These are phyloP conservation scores for Leccinum boreale DNA, from an alignment of 768 basidiomycete species.

Conservation along the genomic window DNA sequence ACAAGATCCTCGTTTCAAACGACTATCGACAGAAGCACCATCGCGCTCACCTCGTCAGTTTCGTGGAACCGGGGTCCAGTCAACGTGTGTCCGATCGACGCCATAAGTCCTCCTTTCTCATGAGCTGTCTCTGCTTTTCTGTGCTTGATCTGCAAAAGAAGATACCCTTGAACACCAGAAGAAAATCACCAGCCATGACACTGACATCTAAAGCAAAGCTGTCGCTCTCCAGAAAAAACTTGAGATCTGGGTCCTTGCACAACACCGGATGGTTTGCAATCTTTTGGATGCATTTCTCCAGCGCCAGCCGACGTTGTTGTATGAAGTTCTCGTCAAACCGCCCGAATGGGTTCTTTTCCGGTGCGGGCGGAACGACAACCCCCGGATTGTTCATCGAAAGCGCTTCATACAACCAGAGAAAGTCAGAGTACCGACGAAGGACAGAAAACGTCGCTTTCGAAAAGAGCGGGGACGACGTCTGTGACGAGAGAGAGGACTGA, in stretches of 20 bases:
- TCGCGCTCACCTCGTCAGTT: conserved; percentile 68
- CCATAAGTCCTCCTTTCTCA: conserved; percentile 80
- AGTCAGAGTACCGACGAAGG: conserved; percentile 95
- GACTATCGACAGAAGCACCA: neutral
- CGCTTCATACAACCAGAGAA: conserved; percentile 93
- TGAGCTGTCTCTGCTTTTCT: conserved; percentile 72
- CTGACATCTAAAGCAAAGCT: conserved; percentile 86
- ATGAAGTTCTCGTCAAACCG: conserved; percentile 93
- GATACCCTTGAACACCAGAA: neutral
- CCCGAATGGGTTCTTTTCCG: conserved; percentile 92
- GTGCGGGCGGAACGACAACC: conserved; percentile 93
- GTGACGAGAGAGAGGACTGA: neutral
- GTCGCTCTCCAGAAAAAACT: conserved; percentile 91
- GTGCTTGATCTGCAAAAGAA: conserved; percentile 71
- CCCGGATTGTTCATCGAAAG: conserved; percentile 91
- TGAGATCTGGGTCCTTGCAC: conserved; percentile 83
- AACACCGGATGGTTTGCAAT: conserved; percentile 91
- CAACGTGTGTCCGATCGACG: conserved; percentile 75
- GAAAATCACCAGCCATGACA: conserved; percentile 7
- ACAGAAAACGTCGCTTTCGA: conserved; percentile 87
- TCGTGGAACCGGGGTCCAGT: conserved; percentile 82
- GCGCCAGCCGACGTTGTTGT: conserved; percentile 73
- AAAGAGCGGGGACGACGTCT: conserved; percentile 86
- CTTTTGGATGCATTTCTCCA: conserved; percentile 91
- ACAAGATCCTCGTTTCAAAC: conserved; percentile 1